These are phyloP conservation scores for Colletotrichum truncatum DNA, from an alignment of 2,329 filamentous ascomycete genomes.

Conservation along the genomic window DNA sequence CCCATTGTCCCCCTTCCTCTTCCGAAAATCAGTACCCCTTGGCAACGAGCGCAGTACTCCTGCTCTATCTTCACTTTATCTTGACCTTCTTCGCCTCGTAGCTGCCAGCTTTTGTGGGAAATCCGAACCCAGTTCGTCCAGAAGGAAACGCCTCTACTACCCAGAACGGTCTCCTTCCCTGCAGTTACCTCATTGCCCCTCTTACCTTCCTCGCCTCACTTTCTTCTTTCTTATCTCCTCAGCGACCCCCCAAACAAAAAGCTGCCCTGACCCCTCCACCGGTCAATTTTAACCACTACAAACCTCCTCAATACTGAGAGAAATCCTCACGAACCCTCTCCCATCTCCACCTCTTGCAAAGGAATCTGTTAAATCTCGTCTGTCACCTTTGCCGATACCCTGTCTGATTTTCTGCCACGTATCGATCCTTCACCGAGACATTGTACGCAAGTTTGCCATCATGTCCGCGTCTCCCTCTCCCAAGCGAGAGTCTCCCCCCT, in stretches of 20 bases:
- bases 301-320: constrained; percentile 4
- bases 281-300: constrained; percentile 9
- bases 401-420: constrained; percentile 23
- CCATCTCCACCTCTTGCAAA: constrained; percentile 10
- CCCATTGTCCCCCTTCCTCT: too few species aligned
- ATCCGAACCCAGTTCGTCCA: background rate
- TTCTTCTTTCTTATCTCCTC: background rate
- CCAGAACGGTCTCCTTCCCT: constrained; percentile 14
- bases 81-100: too few species aligned
- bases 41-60: too few species aligned
- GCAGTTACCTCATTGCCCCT: background rate
- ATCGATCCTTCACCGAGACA: constrained; percentile 2
- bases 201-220: background rate
- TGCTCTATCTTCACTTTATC: too few species aligned
- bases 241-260: background rate
- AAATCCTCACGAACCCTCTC: background rate
- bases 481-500: constrained; percentile 22
- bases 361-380: constrained; percentile 28
- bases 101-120: background rate
- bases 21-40: too few species aligned
- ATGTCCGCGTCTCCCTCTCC: constrained; percentile 29
- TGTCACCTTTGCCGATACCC: constrained; percentile 25
- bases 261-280: background rate
- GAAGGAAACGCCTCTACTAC: background rate
- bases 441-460: background rate